Evolutionary conservation across 805 yeast species (phyloP).

Genomic region (Metschnikowia picachoensis): DNA sequence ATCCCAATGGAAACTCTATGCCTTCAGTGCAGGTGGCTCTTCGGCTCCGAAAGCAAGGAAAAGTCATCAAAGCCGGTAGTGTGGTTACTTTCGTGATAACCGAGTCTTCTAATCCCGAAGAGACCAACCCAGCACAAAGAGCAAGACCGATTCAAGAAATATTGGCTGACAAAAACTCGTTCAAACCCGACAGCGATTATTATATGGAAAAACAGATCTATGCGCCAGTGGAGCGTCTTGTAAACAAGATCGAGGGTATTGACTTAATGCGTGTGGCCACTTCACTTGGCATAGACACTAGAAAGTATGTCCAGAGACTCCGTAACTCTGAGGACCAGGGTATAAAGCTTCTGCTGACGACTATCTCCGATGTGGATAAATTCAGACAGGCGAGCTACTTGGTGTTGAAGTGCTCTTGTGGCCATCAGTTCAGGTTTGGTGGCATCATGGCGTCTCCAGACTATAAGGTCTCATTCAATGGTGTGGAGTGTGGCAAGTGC

Average conservation of each 20-base stretch:
- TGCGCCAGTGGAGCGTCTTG: slow-evolving; percentile 84
- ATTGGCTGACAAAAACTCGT: slow-evolving; percentile 43
- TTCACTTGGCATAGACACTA: slow-evolving; percentile 73
- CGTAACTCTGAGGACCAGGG: slow-evolving; percentile 30
- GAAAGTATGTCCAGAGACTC: slow-evolving; percentile 48
- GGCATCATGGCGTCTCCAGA: slow-evolving; percentile 67
- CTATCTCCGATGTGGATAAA: slow-evolving; percentile 76
- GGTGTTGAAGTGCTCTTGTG: slow-evolving; percentile 60
- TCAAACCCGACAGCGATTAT: slow-evolving; percentile 69
- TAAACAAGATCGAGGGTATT: slow-evolving; percentile 82
- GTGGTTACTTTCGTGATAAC: slow-evolving; percentile 87
- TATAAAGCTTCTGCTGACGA: slow-evolving; percentile 61
- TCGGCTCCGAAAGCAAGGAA: slow-evolving; percentile 75
- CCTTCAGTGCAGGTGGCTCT: slow-evolving; percentile 88
- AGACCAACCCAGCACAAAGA: slow-evolving; percentile 57
- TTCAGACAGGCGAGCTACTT: slow-evolving; percentile 63
- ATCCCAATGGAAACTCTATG: slow-evolving; percentile 75
- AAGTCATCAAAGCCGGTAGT: slow-evolving; percentile 80
- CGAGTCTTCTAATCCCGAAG: slow-evolving; percentile 28
- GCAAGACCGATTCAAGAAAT: slow-evolving; percentile 82
- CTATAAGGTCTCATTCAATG: slow-evolving; percentile 60
- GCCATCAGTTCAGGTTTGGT: slow-evolving; percentile 57
- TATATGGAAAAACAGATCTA: slow-evolving; percentile 86
- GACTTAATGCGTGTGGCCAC: slow-evolving; percentile 76
- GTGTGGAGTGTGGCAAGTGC: slow-evolving; percentile 69